Evolutionary conservation across 108 stramenopile genomes (phyloP), one percentile per base, ranked within the genome.

Genomic region (Poteriospumella lacustris): DNA sequence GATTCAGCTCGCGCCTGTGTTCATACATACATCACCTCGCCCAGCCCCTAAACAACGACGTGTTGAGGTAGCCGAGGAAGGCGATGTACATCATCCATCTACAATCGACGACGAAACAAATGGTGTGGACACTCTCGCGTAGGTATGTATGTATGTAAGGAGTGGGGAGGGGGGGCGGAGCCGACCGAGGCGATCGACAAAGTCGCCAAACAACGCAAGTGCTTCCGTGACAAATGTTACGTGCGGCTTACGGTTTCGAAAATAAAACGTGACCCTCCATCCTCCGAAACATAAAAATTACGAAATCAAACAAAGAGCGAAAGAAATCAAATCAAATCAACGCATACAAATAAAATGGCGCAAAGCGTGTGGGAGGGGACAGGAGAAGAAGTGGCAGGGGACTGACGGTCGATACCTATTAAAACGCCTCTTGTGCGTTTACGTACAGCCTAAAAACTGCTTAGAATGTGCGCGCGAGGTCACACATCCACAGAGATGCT

Each of bases 91-190:
- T n/a, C n/a, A n/a, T n/a, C n/a, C n/a, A n/a, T n/a, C n/a, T n/a
- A n/a, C n/a, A n/a, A n/a, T n/a, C n/a, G n/a, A n/a, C n/a, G 52
- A 56, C 15, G 52, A 56, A 56, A 56, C 52, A 56, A 56, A 56
- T 56, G 24, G 24, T 56, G 52, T 56, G 52, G 15, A 19, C 24
- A 56, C 52, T 19, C 24, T 24, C 15, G 52, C 19, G 24, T 56
- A 56, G 15, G 24, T 56, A 56, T 56, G 52, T 56, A 15, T 19
- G 24, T n/a, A n/a, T n/a, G n/a, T n/a, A n/a, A n/a, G n/a, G n/a
- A n/a, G n/a, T n/a, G n/a, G n/a, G n/a, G n/a, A n/a, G n/a, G n/a
- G n/a, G n/a, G n/a, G n/a, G n/a, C n/a, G n/a, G n/a, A n/a, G n/a
- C n/a, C n/a, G n/a, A n/a, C n/a, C n/a, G n/a, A n/a, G n/a, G n/a